Evolutionary conservation across 257 asterid species (phyloP).

Genomic region (Mitragyna speciosa): DNA sequence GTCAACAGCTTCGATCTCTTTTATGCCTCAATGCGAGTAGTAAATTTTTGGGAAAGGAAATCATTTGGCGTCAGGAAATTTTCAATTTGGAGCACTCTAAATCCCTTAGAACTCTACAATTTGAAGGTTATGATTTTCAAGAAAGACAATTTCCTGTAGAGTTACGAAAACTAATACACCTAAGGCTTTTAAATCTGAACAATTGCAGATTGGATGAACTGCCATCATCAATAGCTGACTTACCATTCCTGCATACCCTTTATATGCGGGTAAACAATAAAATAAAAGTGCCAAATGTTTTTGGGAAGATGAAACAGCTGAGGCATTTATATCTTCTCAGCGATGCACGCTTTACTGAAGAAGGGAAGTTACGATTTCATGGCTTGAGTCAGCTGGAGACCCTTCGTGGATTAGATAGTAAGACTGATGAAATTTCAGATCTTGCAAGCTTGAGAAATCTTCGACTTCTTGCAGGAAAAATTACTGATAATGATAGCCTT

Average conservation of each 20-base stretch:
- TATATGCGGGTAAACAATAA: not conserved
- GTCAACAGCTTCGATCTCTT: too few species aligned
- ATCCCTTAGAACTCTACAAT: not conserved
- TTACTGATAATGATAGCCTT: not conserved
- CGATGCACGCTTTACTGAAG: not conserved
- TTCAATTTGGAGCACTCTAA: not conserved
- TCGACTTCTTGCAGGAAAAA: not conserved
- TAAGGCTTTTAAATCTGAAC: not conserved
- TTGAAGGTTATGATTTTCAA: not conserved
- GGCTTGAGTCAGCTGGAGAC: constrained; percentile 2
- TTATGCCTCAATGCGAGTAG: too few species aligned
- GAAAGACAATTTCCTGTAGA: not conserved
- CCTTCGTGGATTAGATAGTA: not conserved
- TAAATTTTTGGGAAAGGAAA: too few species aligned
- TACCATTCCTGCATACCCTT: constrained; percentile 1
- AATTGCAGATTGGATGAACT: not conserved
- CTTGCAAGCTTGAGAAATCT: not conserved
- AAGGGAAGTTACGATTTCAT: not conserved
- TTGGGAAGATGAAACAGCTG: not conserved
- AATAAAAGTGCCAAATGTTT: not conserved
- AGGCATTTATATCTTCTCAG: constrained; percentile 3
- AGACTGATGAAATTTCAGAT: constrained; percentile 8
- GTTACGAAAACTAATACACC: not conserved
- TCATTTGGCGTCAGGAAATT: too few species aligned
- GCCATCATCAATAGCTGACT: not conserved